Percentiles rank a stretch among this genome's conserved stretches.
Evolutionary conservation across 345 rosid species (phyloP).

Genomic region (Eucalyptus dawsonii): DNA sequence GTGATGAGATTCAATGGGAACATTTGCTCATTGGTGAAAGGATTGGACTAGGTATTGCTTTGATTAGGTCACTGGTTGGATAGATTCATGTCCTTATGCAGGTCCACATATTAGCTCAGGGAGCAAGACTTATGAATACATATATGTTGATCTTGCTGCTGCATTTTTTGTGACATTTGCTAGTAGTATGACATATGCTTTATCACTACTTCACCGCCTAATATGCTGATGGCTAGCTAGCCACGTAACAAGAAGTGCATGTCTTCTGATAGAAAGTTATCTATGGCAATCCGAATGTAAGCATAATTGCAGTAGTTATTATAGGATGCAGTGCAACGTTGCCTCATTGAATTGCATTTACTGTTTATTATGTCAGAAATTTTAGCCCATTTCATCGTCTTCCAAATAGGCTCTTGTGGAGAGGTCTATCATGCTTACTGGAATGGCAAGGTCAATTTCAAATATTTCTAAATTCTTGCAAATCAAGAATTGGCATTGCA

Average conservation of each 20-base stretch:
- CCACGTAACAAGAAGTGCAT: neutral
- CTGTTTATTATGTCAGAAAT: neutral
- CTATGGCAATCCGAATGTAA: no score
- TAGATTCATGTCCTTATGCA: no score
- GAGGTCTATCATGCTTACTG: slow-evolving; percentile 94
- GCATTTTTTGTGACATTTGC: neutral
- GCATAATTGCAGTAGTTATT: neutral
- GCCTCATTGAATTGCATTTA: neutral
- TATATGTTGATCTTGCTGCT: neutral
- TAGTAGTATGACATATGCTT: neutral
- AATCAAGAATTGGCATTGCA: neutral
- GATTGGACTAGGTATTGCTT: no score
- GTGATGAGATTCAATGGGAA: no score
- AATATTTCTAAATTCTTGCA: neutral
- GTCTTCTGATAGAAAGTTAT: neutral
- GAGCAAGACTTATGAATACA: no score
- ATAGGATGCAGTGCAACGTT: neutral
- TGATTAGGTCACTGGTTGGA: no score
- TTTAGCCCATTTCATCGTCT: neutral
- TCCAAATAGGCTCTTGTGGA: slow-evolving; percentile 75
- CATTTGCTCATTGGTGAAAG: no score
- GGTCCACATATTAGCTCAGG: no score
- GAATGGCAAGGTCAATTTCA: slow-evolving; percentile 84
- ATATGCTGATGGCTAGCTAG: neutral
- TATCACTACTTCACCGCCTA: neutral